Evolutionary conservation across 2,329 filamentous ascomycete genomes (phyloP).

Genomic region (Pseudonectria foliicola): DNA sequence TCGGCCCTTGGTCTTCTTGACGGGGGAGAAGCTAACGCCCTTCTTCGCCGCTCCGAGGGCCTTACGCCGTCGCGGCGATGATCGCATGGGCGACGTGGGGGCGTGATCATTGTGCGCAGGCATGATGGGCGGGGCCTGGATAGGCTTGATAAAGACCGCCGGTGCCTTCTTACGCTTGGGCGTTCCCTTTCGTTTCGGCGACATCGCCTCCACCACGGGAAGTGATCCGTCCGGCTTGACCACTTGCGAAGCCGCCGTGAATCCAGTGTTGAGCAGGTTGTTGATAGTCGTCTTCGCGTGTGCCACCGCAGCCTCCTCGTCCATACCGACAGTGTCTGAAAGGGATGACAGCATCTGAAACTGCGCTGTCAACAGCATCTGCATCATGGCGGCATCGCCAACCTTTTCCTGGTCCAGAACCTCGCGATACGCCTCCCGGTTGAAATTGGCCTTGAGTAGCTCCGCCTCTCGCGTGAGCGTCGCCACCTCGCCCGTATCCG

Average conservation of each 20-base stretch:
- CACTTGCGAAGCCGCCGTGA: conserved; percentile 68
- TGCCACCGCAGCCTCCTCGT: conserved; percentile 72
- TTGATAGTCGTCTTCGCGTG: conserved; percentile 72
- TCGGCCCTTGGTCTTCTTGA: conserved; percentile 69
- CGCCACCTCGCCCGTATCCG: conserved; percentile 56
- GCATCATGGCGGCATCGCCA: conserved; percentile 69
- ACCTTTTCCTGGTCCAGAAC: conserved; percentile 79
- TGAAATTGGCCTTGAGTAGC: conserved; percentile 73
- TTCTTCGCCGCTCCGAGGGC: conserved; percentile 53
- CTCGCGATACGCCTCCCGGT: conserved; percentile 68
- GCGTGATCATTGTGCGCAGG: conserved; percentile 24
- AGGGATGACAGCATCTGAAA: conserved; percentile 86
- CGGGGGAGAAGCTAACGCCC: conserved; percentile 72
- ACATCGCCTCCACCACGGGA: conserved; percentile 56
- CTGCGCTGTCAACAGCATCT: conserved; percentile 79
- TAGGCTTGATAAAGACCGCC: conserved; percentile 34
- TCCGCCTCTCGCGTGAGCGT: conserved; percentile 77
- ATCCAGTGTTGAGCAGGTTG: conserved; percentile 70
- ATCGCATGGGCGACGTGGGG: conserved; percentile 53
- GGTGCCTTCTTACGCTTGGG: conserved; percentile 63
- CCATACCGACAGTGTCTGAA: conserved; percentile 73
- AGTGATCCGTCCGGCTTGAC: conserved; percentile 79
- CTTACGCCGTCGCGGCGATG: conserved; percentile 76
- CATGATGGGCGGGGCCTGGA: conserved; percentile 37
- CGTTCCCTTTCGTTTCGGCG: conserved; percentile 65